Percentiles rank a stretch among this genome's conserved stretches.
Conservation (phyloP, 305 asterid species). For the Nicotiana rustica region DNA sequence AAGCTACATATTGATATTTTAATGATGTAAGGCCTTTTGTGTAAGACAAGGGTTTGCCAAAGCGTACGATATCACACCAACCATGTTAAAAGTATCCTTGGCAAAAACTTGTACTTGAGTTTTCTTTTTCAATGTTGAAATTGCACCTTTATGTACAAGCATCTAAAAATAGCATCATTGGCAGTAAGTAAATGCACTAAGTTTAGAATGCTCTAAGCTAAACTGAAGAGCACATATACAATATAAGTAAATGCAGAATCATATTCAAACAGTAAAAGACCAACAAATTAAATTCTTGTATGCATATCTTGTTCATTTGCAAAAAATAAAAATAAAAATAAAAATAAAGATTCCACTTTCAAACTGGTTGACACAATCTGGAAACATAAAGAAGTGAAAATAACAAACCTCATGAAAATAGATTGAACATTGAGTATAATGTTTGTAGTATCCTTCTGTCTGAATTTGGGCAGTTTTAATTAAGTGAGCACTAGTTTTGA, state of each 20-base stretch:
- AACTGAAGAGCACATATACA: neutral
- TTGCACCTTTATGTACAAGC: neutral
- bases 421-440: neutral
- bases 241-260: neutral
- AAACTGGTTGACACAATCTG: neutral
- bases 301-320: neutral
- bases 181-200: neutral
- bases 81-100: too few relatives aligned
- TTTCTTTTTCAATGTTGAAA: neutral
- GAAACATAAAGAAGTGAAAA: conserved; percentile 25
- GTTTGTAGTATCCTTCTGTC: neutral
- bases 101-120: neutral
- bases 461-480: neutral
- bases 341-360: too few relatives aligned
- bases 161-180: neutral
- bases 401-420: conserved; percentile 28
- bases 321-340: neutral
- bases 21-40: too few relatives aligned
- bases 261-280: neutral
- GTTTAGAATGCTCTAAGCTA: neutral
- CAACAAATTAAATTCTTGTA: neutral
- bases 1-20: too few relatives aligned
- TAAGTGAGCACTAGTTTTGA: conserved; percentile 14
- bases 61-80: too few relatives aligned
- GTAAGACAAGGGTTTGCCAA: too few relatives aligned